Evolutionary conservation across 2,329 filamentous ascomycete genomes (phyloP).

Genomic region (Phyllosticta citriasiana): DNA sequence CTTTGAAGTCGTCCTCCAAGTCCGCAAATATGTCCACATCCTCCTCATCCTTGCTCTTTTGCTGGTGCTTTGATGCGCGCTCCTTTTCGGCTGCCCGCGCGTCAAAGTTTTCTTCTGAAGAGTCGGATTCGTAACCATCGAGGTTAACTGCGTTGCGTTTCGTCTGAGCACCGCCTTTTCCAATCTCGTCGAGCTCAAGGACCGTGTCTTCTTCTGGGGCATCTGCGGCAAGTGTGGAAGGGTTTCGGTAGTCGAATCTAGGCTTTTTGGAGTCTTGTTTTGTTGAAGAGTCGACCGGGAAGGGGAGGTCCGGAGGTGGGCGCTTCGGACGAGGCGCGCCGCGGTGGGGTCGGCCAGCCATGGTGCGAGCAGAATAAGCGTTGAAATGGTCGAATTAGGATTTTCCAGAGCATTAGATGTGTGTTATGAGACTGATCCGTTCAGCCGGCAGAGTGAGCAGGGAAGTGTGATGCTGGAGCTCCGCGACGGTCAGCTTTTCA

Average conservation of each 20-base stretch:
- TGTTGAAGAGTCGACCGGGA: slow-evolving; percentile 43
- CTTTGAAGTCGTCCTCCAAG: slow-evolving; percentile 48
- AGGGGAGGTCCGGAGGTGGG: slow-evolving; percentile 42
- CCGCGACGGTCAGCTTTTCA: background rate
- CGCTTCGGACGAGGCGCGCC: slow-evolving; percentile 63
- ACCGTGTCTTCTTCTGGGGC: slow-evolving; percentile 64
- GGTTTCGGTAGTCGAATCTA: slow-evolving; percentile 90
- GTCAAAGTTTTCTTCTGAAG: slow-evolving; percentile 83
- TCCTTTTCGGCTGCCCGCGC: slow-evolving; percentile 55
- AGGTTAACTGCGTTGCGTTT: slow-evolving; percentile 94
- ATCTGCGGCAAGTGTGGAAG: slow-evolving; percentile 80
- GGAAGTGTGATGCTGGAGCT: background rate
- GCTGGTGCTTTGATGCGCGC: slow-evolving; percentile 34
- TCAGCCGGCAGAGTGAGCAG: background rate
- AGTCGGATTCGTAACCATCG: slow-evolving; percentile 92
- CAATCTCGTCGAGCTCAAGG: slow-evolving; percentile 88
- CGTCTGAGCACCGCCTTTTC: slow-evolving; percentile 53
- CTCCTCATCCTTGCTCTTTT: slow-evolving; percentile 48
- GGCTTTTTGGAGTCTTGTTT: slow-evolving; percentile 54
- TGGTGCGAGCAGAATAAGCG: background rate
- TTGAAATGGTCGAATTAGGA: background rate
- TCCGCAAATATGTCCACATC: slow-evolving; percentile 78
- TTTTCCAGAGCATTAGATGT: background rate
- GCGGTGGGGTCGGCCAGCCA: background rate
- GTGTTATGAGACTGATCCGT: too few relatives aligned